phyloP scores from a whole-genome alignment of 176 grass and related monocot genomes.

The Aegilops tauschii region DNA sequence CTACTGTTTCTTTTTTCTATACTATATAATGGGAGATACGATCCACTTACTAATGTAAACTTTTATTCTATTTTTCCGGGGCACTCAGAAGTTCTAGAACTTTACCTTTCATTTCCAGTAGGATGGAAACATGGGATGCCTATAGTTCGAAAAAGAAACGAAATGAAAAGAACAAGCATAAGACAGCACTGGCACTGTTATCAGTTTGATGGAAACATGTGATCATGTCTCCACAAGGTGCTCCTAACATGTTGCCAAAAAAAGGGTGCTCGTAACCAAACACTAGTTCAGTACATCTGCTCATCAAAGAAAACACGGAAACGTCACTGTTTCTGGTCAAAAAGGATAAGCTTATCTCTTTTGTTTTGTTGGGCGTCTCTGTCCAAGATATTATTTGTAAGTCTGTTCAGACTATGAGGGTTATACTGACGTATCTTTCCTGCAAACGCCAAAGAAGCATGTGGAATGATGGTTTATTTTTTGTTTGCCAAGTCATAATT shows the following conservation, averaged over 20 bases:
- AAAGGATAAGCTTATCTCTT: conserved; percentile 22
- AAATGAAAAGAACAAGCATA: not conserved
- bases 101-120: not conserved
- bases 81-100: not conserved
- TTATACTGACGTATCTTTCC: not conserved
- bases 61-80: not conserved
- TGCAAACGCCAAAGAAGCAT: not conserved
- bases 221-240: not conserved
- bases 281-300: not conserved
- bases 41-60: not conserved
- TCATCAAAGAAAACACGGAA: conserved; percentile 26
- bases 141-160: not conserved
- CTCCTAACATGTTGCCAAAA: not conserved
- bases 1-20: not conserved
- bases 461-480: not conserved
- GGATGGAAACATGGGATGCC: not conserved
- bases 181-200: not conserved
- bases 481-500: not conserved
- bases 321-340: conserved; percentile 32
- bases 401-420: not conserved
- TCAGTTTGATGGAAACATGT: not conserved
- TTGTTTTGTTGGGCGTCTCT: not conserved
- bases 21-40: not conserved
- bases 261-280: not conserved
- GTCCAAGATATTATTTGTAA: not conserved